These are phyloP conservation scores for Chaetoscypha palmicola DNA, from an alignment of 2,329 filamentous ascomycete species.

Conservation along the genomic window DNA sequence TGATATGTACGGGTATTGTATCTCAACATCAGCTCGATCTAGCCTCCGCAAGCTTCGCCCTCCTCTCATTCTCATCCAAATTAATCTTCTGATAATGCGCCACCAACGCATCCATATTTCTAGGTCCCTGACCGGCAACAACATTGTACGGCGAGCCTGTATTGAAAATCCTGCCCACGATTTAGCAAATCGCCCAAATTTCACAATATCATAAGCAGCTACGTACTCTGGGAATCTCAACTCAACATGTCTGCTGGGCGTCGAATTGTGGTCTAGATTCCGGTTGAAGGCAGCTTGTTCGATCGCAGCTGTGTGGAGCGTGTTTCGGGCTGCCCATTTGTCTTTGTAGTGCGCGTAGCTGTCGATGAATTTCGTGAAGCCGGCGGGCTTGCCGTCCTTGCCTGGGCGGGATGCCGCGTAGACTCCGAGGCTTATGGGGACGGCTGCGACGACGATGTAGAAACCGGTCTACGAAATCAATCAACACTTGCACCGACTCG, in stretches of 20 bases:
- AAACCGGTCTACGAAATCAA: conserved; percentile 36
- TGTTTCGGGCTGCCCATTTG: conserved; percentile 48
- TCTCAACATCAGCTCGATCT: conserved; percentile 13
- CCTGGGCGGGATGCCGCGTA: conserved; percentile 37
- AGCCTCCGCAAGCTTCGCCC: conserved; percentile 34
- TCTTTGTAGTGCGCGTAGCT: conserved; percentile 48
- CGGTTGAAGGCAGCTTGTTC: conserved; percentile 58
- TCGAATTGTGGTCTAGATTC: conserved; percentile 47
- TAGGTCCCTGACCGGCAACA: conserved; percentile 49
- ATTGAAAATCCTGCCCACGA: conserved; percentile 52
- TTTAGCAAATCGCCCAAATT: neutral
- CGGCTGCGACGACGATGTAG: conserved; percentile 38
- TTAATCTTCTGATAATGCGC: conserved; percentile 55
- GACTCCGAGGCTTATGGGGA: conserved; percentile 39
- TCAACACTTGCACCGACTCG: neutral
- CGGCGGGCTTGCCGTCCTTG: conserved; percentile 34
- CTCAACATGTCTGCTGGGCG: conserved; percentile 40
- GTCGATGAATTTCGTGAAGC: conserved; percentile 44
- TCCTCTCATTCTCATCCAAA: conserved; percentile 48
- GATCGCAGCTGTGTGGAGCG: conserved; percentile 51
- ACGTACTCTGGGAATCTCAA: conserved; percentile 60
- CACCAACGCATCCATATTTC: conserved; percentile 52
- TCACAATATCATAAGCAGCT: neutral
- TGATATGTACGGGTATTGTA: conserved; percentile 22
- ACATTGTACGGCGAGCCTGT: conserved; percentile 57